Evolutionary conservation across 768 basidiomycete species (phyloP), one percentile per base, ranked within the genome.

Genomic region (Terana coerulea): DNA sequence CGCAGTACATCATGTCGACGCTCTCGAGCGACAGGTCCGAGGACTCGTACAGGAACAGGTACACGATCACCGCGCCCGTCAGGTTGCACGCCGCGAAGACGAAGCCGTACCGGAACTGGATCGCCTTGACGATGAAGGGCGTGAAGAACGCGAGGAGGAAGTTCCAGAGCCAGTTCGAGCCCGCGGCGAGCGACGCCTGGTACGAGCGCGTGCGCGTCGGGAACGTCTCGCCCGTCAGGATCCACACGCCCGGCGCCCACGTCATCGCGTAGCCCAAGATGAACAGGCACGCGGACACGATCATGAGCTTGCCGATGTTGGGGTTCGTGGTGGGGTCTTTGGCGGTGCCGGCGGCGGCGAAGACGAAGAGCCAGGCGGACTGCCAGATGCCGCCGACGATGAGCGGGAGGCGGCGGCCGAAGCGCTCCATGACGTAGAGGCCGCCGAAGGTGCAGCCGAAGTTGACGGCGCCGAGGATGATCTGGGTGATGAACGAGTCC

Each of bases 131-230:
- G 61, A 88, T 88, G 67, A 86, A 85, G 0, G 86, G 84, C n/a
- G 86, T 88, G 71, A 86, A 86, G 76, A 88, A 88, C 0, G 83
- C 84, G 49, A 87, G 68, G 31, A 86, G 69, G 72, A 86, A 85
- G 63, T 85, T 84, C 79, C 78, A 86, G 3, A 77, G 64, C 79
- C 84, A 87, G 65, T 85, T 87, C 28, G 72, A 67, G 0, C 82
- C 75, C 1, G 83, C 86, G 1, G 84, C 74, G 34, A 90, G 65
- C 31, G 83, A 79, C 4, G 79, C 84, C 62, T 88, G 86, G 63
- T 86, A 83, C 3, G 85, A 80, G 48, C 86, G 77, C 3, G 85
- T 85, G 21, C 83, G 74, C 9, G 82, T 86, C 0, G 84, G 81
- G 73, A 87, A 88, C 1, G 83, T 86, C 66, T 89, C 86, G 31